Evolutionary conservation across 495 filamentous ascomycete genomes (phyloP), one percentile per base, ranked within the genome.

Genomic region (Aspergillus diversus): DNA sequence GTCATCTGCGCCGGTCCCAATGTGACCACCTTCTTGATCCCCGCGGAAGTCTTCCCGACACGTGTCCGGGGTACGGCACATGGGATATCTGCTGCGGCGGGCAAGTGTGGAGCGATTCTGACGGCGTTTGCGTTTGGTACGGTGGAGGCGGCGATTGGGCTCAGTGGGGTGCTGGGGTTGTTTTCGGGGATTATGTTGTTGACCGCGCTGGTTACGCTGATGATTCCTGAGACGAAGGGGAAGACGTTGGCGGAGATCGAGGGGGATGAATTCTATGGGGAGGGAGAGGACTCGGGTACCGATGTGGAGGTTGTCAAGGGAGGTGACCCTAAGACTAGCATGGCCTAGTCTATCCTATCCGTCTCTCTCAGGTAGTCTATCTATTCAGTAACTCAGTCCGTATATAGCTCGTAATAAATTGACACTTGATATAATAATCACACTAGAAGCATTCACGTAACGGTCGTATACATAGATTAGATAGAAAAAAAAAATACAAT

Each of bases 1-100:
- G 47, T 50, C 47, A 50, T 50, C 16, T 50, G 47, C 21, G 47
- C 47, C 11, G 47, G 47, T 7, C 47, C 47, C 9, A 50, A 50
- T 9, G 47, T 17, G 16, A 50, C 47, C 1, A 50, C 47, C 47
- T 27, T 50, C 16, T 17, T 50, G 21, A 50, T 50, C 11, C 47
- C 47, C 16, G 47, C 47, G 9, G 47, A 50, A 16, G 47, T 50
- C n/a, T 50, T 50, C 21, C 47, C 47, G 11, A 50, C 47, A 0
- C 47, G 47, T 4, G 47, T 50, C 21, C 47, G 47, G 5, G 47
- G 47, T 27, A 50, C 47, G 21, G 47, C 47, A 31, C 47, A 50
- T 21, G 47, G 47, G 5, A 50, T 50, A n/a, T 50, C 47, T 17
- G 47, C 47, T 11, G 47, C 47, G 6, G 47, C 47, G 5, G 47